Base-by-base conservation (phyloP, 2,329 filamentous ascomycete genomes). In the Aureobasidium melanogenum region DNA sequence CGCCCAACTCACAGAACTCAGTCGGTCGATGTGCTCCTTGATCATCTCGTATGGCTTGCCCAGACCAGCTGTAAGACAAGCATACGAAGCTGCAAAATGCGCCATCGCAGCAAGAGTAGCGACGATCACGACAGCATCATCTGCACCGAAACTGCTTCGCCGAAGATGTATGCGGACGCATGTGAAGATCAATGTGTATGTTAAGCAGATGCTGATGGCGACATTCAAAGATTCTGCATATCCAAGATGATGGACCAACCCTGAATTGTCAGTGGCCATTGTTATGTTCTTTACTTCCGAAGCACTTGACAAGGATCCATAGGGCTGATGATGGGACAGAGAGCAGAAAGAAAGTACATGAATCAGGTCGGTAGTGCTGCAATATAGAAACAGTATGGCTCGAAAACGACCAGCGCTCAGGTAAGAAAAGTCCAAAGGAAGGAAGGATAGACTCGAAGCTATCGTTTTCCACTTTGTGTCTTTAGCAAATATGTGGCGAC, bases 171-270 rank as follows among this genome's bases (percentile, higher is more conserved):
- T 58, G 3, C 70, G 66, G 24, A 70, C 61, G 8, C 67, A 57
- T 26, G 66, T 69, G 41, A 71, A 66, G 64, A 66, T 69, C 12
- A 69, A 60, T 28, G 67, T 70, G 52, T 71, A 71, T 39, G 66
- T 66, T 32, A 72, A 65, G 59, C 68, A 70, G n/a, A 72, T 65
- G 56, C 67, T 70, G 62, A 70, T 65, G 22, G 69, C 66, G 44
- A 71, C 69, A 39, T 64, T 67, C 62, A 69, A 58, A 3, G 65
- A 64, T 36, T 69, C 66, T 55, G 65, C 60, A 60, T 67, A 68
- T 26, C 67, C 69, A 46, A 67, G 59, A 38, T 64, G 64, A 9
- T 30, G n/a, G 28, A 56, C 52, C 38, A 56, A 10, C 9, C 52
- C 52, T 32, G 24, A 32, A n/a, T 24, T 39, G 14, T 56, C 39